Evolutionary conservation across 2,329 filamentous ascomycete genomes (phyloP).

Genomic region (Talaromyces atroroseus): DNA sequence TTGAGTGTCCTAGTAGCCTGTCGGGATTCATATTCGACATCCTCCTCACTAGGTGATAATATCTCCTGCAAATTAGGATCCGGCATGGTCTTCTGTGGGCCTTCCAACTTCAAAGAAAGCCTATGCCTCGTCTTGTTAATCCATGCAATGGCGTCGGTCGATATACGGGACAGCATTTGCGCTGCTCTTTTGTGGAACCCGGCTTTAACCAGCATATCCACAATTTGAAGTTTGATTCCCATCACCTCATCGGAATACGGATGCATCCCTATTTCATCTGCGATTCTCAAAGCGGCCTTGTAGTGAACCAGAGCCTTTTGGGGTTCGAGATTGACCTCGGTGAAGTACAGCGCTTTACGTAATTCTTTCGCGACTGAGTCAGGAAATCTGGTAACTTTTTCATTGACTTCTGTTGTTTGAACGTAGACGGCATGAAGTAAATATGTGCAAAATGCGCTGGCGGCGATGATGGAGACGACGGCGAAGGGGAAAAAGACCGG

Average conservation of each 20-base stretch:
- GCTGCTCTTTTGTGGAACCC: constrained; percentile 65
- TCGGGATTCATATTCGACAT: neutral
- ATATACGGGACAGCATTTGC: constrained; percentile 71
- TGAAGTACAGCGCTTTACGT: constrained; percentile 80
- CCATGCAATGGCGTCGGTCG: constrained; percentile 57
- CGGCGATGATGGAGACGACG: constrained; percentile 34
- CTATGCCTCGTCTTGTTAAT: constrained; percentile 19
- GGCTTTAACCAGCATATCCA: constrained; percentile 72
- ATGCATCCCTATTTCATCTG: constrained; percentile 70
- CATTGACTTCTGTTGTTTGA: constrained; percentile 37
- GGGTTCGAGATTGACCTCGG: constrained; percentile 68
- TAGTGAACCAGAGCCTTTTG: constrained; percentile 78
- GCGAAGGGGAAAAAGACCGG: constrained; percentile 38
- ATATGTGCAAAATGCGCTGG: constrained; percentile 33
- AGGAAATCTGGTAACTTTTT: constrained; percentile 40
- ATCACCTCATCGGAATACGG: constrained; percentile 87
- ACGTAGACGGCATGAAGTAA: constrained; percentile 32
- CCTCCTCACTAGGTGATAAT: constrained; percentile 1
- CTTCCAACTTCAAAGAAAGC: constrained; percentile 20
- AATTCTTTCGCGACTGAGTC: constrained; percentile 53
- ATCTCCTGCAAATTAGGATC: constrained; percentile 11
- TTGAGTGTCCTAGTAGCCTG: constrained; percentile 57
- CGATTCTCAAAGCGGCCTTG: constrained; percentile 68
- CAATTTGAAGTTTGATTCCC: constrained; percentile 78
- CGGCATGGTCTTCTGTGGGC: constrained; percentile 16